Conservation (phyloP, 1,284 basidiomycete species). For the Phylloboletellus chloephorus region DNA sequence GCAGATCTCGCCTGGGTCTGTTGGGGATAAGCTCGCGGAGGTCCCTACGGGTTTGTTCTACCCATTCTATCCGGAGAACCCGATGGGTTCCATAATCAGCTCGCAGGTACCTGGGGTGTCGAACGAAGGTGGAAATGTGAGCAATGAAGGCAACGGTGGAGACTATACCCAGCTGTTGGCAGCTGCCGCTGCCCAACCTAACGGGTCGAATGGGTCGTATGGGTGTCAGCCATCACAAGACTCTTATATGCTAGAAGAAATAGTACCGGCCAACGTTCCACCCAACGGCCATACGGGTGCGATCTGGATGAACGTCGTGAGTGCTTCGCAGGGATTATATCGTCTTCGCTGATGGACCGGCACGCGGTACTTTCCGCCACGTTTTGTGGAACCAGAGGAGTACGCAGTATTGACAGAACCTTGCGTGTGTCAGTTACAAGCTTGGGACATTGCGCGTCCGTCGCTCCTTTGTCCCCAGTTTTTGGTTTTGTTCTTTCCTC, state of each 20-base stretch:
- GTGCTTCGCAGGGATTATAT: conserved; percentile 26
- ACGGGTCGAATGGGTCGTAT: conserved; percentile 37
- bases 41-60: conserved; percentile 65
- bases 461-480: background rate
- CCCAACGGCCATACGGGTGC: conserved; percentile 29
- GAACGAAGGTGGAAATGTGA: conserved; percentile 20
- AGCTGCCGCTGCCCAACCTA: conserved; percentile 47
- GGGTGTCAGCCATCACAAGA: conserved; percentile 51
- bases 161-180: conserved; percentile 54
- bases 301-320: conserved; percentile 40
- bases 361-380: conserved; percentile 4
- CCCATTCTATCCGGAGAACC: conserved; percentile 64
- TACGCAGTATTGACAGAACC: conserved; percentile 24
- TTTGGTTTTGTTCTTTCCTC: conserved; percentile 4
- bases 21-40: conserved; percentile 48
- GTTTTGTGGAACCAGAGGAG: conserved; percentile 24
- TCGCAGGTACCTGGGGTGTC: conserved; percentile 16
- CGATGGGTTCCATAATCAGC: conserved; percentile 24
- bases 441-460: background rate
- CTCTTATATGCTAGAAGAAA: conserved; percentile 63
- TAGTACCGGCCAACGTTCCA: conserved; percentile 35
- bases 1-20: conserved; percentile 22
- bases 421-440: too few species aligned
- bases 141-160: conserved; percentile 20
- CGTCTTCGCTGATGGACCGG: conserved; percentile 31